Percentiles rank a stretch among this genome's conserved stretches.
Evolutionary conservation across 306 rosid species (phyloP).

Genomic region (Rosa chinensis): DNA sequence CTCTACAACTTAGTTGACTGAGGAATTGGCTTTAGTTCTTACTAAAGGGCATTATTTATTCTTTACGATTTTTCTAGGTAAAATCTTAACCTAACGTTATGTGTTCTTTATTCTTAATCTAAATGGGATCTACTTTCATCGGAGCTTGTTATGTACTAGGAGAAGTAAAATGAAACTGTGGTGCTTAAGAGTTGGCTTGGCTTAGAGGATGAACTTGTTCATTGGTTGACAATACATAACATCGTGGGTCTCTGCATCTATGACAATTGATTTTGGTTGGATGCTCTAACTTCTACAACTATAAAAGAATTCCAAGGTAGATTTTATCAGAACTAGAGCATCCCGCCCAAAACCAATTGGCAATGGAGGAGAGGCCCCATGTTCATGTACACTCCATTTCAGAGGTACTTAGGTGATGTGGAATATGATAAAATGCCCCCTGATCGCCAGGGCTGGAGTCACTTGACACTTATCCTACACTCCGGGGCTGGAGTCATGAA

Average conservation of each 20-base stretch:
- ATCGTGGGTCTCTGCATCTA: background rate
- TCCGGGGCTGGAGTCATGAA: background rate
- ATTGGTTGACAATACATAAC: background rate
- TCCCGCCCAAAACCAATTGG: too few species aligned
- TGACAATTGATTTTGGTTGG: background rate
- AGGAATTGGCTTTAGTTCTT: background rate
- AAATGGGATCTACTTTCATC: background rate
- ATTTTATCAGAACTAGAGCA: background rate
- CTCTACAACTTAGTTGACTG: background rate
- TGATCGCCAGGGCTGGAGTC: background rate
- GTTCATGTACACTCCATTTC: too few species aligned
- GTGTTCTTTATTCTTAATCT: background rate
- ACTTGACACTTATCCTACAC: background rate
- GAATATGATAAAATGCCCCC: background rate
- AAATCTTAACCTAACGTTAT: background rate
- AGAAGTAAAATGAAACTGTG: background rate
- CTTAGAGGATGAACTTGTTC: slow-evolving; percentile 3
- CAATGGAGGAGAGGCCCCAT: too few species aligned
- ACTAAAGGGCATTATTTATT: slow-evolving; percentile 15
- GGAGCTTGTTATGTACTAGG: background rate
- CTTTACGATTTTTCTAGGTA: background rate
- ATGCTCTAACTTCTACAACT: background rate
- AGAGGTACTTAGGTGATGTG: background rate
- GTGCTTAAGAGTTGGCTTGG: background rate
- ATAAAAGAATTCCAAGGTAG: background rate